Evolutionary conservation across 2,329 filamentous ascomycete genomes (phyloP), one percentile per base, ranked within the genome.

Genomic region (Diaporthe longicolla): DNA sequence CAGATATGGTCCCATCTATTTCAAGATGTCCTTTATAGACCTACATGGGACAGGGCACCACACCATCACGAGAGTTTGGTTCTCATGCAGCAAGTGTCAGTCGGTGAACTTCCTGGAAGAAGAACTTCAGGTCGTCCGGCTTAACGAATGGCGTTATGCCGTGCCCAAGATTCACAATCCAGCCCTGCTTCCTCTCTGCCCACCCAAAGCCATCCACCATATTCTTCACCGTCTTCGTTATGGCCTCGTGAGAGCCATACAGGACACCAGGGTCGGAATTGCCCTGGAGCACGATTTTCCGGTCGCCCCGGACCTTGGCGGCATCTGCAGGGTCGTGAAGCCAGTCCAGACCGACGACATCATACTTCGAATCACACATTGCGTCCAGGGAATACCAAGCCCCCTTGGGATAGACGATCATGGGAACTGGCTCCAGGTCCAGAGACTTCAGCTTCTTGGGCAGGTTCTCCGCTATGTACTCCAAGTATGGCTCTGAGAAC

Each of bases 321-420:
- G 97, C 95, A 78, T 97, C 92, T 3, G 92, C 93, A 15, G 97
- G 94, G 79, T 97, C 95, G 79, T 98, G 94, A 63, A 97, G 88
- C 97, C 97, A 99, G 84, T 99, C 97, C 77, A 99, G 87, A 7
- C 97, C 95, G 73, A 99, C 93, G 50, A 98, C 95, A 80, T 98
- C 91, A 86, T 98, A 99, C 54, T 95, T 95, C 21, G 95, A 90
- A 80, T 95, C 87, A 85, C 95, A 98, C 26, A 97, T 90, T 43
- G 94, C 92, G 78, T 98, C 94, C 65, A 99, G 88, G 5, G 95
- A 95, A 83, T 97, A 97, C 94, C 97, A 98, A 15, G 97, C 96
- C 15, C 97, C 97, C 87, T 99, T 99, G 48, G 97, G 95, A 83
- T 99, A 99, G 32, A 98, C 95, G 7, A 95, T 97, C 95, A 98